Evolutionary conservation across 1,284 basidiomycete species (phyloP), one percentile per base, ranked within the genome.

Genomic region (Boletus sp.): DNA sequence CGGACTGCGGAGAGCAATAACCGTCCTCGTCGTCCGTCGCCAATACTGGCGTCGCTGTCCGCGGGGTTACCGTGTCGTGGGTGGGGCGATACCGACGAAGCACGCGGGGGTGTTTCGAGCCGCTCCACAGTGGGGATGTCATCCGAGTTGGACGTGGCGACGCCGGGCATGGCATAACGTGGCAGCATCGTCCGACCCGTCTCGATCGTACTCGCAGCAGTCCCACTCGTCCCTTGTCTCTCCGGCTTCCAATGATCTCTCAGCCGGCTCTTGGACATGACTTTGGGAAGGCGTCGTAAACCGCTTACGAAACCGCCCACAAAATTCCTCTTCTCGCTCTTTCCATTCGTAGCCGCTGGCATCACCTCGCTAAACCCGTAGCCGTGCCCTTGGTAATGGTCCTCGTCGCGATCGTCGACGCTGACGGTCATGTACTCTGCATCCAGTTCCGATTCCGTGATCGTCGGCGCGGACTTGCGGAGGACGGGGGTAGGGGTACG

Each of bases 401-500:
- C 45, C 4, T 62, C 60, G 34, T 62, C 58, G 13, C 47, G 46
- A 42, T 66, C 64, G 13, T 62, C 59, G 4, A 68, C 52, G 19
- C 50, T 66, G 49, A 65, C 66, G 2, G 65, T 65, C 65, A 65
- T 68, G 46, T 67, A 67, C 37, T 64, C 62, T 40, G 64, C 62
- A 17, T 66, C 64, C 9, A 65, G 29, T 19, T 64, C 62, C 5
- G 63, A 66, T 30, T 68, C 62, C 20, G 62, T 47, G n/a, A 67
- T 60, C 8, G 66, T 68, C 25, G 60, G 62, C 0, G 56, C 60
- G 14, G 62, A 66, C 49, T 59, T 65, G 37, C 58, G 64, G 26
- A 62, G 22, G 17, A 64, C 51, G 6, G 62, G 62, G 1, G 64
- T 67, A 22, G 62, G 57, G 7, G 59, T 52, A 19, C 66, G 54